A percentile compares a stretch with the other conserved stretches of the same genome.
These are phyloP conservation scores for Penicillium parvum DNA, from an alignment of 495 filamentous ascomycete species.

Conservation along the genomic window DNA sequence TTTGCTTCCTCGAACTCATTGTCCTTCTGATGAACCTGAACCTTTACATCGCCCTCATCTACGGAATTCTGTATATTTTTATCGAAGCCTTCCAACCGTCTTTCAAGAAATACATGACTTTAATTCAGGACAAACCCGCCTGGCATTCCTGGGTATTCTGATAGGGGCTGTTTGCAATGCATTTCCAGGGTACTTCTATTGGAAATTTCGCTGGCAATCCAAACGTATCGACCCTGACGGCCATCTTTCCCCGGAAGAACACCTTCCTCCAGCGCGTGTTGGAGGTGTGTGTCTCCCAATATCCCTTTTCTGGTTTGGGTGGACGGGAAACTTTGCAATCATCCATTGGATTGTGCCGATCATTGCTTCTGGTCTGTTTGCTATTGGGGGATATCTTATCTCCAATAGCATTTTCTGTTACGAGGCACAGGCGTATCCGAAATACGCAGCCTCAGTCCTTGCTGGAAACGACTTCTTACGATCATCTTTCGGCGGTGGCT, in stretches of 20 bases:
- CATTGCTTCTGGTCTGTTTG: slow-evolving; percentile 49
- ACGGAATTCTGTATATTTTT: slow-evolving; percentile 53
- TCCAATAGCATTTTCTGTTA: slow-evolving; percentile 50
- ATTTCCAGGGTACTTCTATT: slow-evolving; percentile 45
- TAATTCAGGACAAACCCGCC: slow-evolving; percentile 40
- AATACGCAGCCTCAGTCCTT: slow-evolving; percentile 45
- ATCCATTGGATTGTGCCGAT: slow-evolving; percentile 60
- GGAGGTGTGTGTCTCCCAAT: slow-evolving; percentile 48
- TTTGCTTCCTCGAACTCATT: slow-evolving; percentile 46
- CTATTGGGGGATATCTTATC: slow-evolving; percentile 50
- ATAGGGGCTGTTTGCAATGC: slow-evolving; percentile 32
- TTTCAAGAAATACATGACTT: slow-evolving; percentile 48
- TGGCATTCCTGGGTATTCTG: slow-evolving; percentile 50
- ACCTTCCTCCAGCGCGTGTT: slow-evolving; percentile 45
- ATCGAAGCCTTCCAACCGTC: slow-evolving; percentile 54
- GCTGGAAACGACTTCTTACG: slow-evolving; percentile 51
- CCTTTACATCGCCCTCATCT: slow-evolving; percentile 50
- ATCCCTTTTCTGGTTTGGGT: slow-evolving; percentile 58
- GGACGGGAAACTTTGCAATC: slow-evolving; percentile 47
- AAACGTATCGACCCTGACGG: slow-evolving; percentile 36
- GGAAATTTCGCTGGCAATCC: slow-evolving; percentile 36
- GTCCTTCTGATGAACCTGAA: slow-evolving; percentile 51
- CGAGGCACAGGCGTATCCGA: slow-evolving; percentile 41
- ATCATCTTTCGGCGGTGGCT: slow-evolving; percentile 44
- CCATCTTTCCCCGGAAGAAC: slow-evolving; percentile 37